Percentiles rank a stretch among this genome's conserved stretches.
Conservation (phyloP, 805 yeast species). For the Kuraishia piskuri region DNA sequence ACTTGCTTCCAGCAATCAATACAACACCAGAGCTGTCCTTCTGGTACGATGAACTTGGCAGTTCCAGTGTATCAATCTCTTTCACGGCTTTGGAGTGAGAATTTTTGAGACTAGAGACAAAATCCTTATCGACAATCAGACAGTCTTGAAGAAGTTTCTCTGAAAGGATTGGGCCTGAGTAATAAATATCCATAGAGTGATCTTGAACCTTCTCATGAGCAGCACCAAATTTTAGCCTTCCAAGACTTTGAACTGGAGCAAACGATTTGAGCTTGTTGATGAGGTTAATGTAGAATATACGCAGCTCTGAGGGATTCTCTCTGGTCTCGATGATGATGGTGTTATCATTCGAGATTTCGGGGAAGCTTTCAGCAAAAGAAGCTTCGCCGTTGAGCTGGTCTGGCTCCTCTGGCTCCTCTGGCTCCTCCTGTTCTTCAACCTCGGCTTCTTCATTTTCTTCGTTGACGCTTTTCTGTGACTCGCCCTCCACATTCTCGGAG, state of each 20-base stretch:
- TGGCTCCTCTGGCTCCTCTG: background rate
- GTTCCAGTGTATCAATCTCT: conserved; percentile 29
- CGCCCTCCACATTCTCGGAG: too few relatives aligned
- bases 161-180: conserved; percentile 4
- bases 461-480: background rate
- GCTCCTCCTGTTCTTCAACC: background rate
- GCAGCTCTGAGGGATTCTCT: background rate
- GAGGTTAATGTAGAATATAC: background rate
- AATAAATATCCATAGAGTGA: background rate
- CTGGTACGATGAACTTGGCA: conserved; percentile 10
- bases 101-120: conserved; percentile 28
- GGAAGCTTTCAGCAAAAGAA: background rate
- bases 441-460: background rate
- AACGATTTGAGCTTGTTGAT: background rate
- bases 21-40: conserved; percentile 45
- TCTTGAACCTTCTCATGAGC: background rate
- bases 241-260: background rate
- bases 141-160: conserved; percentile 1
- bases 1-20: conserved; percentile 54
- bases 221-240: background rate
- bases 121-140: conserved; percentile 10
- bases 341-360: background rate
- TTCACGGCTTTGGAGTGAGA: conserved; percentile 39
- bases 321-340: background rate
- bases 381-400: background rate